These are phyloP conservation scores for Umbelopsis isabellina DNA, from an alignment of 192 early-diverging fungal genomes.

Conservation along the genomic window DNA sequence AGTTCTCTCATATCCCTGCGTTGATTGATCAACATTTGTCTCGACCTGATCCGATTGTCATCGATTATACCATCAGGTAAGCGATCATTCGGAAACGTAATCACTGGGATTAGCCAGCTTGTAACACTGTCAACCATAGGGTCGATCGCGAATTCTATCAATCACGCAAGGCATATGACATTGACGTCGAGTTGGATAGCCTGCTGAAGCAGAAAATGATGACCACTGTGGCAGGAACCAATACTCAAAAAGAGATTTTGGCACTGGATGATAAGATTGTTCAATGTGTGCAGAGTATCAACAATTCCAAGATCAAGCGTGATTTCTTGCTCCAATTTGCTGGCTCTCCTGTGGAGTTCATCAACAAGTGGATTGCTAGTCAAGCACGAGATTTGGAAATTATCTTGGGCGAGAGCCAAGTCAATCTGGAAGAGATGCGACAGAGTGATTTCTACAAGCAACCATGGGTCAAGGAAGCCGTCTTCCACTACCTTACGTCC, in stretches of 20 bases:
- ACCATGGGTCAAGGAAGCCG: constrained; percentile 83
- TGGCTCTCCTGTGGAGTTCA: constrained; percentile 84
- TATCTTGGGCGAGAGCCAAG: constrained; percentile 73
- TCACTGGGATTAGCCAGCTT: background rate
- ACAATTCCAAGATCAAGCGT: constrained; percentile 87
- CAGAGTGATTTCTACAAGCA: constrained; percentile 75
- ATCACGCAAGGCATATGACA: constrained; percentile 82
- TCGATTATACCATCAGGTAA: constrained; percentile 89
- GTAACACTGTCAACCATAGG: constrained; percentile 27
- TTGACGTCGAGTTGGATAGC: constrained; percentile 91
- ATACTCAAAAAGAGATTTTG: constrained; percentile 45
- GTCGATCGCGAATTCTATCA: constrained; percentile 79
- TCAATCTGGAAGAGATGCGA: constrained; percentile 77
- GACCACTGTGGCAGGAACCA: constrained; percentile 49
- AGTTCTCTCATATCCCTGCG: constrained; percentile 83
- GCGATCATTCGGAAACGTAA: background rate
- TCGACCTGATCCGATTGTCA: constrained; percentile 84
- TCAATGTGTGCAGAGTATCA: constrained; percentile 80
- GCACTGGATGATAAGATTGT: constrained; percentile 68
- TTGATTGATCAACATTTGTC: constrained; percentile 74
- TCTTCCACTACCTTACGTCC: constrained; percentile 86
- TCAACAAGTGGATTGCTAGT: constrained; percentile 90
- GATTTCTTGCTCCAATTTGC: constrained; percentile 92
- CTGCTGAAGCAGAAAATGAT: constrained; percentile 61
- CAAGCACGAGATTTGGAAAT: constrained; percentile 92